phyloP scores from a whole-genome alignment of 1,284 basidiomycete genomes.

The Ustilago vetiveriae region DNA sequence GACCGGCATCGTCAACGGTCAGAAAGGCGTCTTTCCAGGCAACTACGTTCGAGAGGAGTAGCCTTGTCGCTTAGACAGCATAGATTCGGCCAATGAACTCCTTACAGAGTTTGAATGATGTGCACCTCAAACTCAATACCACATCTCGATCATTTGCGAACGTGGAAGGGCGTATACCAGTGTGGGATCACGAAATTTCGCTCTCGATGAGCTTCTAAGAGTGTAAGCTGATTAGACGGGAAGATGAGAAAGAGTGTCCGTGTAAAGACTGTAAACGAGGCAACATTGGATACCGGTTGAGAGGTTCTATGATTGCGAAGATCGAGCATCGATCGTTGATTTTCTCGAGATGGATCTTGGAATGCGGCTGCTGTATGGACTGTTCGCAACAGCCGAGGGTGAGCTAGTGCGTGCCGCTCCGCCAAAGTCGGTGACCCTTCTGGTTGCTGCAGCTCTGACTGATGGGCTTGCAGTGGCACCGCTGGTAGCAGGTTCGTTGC shows the following conservation, averaged over 20 bases:
- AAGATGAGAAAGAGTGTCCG: too few species aligned
- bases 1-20: slow-evolving; percentile 87
- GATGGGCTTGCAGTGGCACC: neutral
- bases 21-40: slow-evolving; percentile 92
- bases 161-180: too few species aligned
- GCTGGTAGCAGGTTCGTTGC: neutral
- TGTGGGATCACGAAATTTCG: too few species aligned
- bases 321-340: slow-evolving; percentile 3
- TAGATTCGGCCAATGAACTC: too few species aligned
- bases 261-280: neutral
- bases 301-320: slow-evolving; percentile 2
- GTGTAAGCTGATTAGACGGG: too few species aligned
- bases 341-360: slow-evolving; percentile 21
- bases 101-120: too few species aligned
- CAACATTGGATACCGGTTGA: too few species aligned
- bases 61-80: too few species aligned
- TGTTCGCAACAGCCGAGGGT: neutral
- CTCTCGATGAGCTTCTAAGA: too few species aligned
- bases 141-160: too few species aligned
- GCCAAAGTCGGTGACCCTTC: slow-evolving; percentile 24
- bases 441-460: slow-evolving; percentile 1
- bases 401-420: neutral
- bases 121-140: too few species aligned
- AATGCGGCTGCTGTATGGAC: slow-evolving; percentile 20
- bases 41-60: slow-evolving; percentile 57